Base-by-base conservation (phyloP, 2,329 filamentous ascomycete species). In the Pseudogymnoascus sp. region DNA sequence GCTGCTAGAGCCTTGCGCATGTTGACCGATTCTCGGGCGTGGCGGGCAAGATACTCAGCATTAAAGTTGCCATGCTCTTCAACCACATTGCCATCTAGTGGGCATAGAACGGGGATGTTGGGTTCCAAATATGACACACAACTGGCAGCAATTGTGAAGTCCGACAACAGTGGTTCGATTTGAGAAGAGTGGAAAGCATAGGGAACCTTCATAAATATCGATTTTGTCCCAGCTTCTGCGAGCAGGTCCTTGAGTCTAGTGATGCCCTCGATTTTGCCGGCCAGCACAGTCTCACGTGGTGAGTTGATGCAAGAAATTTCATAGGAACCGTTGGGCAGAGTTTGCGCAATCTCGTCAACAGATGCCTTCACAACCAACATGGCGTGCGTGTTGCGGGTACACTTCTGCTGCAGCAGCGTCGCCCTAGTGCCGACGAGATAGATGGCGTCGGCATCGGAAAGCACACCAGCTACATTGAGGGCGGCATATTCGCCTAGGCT, bases 401-500 rank as follows among this genome's bases (percentile, higher is more conserved):
- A 91, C 65, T 82, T 81, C 60, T 83, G 76, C 47, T 85, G 79
- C 2, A 92, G 77, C 11, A 90, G 77, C 69, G 82, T 76, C 11
- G 88, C 88, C 64, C 89, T 82, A 60, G 77, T 73, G 39, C 88
- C 88, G 15, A 92, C 87, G 1, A 92, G 78, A 65, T 85, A 86
- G 61, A 93, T 81, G 69, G 87, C 83, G 70, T 91, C 88, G 66
- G 82, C 83, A 21, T 83, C 84, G n/a, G 86, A 88, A 33, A 90
- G 76, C 10, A 90, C 87, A 59, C 87, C 88, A 60, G 88, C 85
- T 39, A 85, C 80, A 67, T 88, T 80, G 10, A 91, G 81, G 39
- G 88, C 87, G 36, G 88, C 86, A 67, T 90, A 90, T 71, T 91
- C 87, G 60, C 88, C 88, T 29, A 91, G 75, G 66, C 85, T 89